phyloP scores from a whole-genome alignment of 2,329 filamentous ascomycete genomes.

The Coniochaeta prunicola region DNA sequence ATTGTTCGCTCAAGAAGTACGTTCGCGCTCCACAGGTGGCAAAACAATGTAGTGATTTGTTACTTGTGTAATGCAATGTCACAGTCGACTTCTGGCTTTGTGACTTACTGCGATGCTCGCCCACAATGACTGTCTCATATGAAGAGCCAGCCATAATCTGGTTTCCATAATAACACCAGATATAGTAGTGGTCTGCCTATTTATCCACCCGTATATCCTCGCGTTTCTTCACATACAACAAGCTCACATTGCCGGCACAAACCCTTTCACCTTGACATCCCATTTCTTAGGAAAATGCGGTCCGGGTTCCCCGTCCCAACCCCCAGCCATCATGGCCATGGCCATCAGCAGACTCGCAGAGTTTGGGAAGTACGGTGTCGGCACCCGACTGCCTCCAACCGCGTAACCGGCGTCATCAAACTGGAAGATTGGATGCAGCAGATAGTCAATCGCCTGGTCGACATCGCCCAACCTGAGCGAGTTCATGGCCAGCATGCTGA shows the following conservation, averaged over 20 bases:
- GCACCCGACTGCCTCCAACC: constrained; percentile 41
- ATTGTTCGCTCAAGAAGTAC: background rate
- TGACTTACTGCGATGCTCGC: too few species aligned
- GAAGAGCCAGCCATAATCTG: too few species aligned
- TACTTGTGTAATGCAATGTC: too few species aligned
- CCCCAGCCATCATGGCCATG: constrained; percentile 49
- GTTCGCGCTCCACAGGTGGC: too few species aligned
- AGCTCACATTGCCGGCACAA: constrained; percentile 26
- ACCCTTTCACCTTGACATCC: constrained; percentile 41
- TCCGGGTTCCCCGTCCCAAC: constrained; percentile 43
- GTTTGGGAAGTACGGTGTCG: constrained; percentile 51
- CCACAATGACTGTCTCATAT: too few species aligned
- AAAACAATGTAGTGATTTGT: too few species aligned
- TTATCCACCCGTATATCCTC: too few species aligned
- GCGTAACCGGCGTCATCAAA: constrained; percentile 53
- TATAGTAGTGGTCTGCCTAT: too few species aligned
- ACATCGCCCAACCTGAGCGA: constrained; percentile 30
- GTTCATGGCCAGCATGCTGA: constrained; percentile 38
- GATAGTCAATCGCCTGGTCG: constrained; percentile 29
- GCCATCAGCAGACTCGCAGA: constrained; percentile 41
- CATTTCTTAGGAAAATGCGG: constrained; percentile 39
- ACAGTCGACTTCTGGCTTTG: too few species aligned
- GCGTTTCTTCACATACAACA: background rate
- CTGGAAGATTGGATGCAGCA: constrained; percentile 40
- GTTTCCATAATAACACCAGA: too few species aligned